Conservation (phyloP, 768 basidiomycete genomes). For the Nidula microcarpa region DNA sequence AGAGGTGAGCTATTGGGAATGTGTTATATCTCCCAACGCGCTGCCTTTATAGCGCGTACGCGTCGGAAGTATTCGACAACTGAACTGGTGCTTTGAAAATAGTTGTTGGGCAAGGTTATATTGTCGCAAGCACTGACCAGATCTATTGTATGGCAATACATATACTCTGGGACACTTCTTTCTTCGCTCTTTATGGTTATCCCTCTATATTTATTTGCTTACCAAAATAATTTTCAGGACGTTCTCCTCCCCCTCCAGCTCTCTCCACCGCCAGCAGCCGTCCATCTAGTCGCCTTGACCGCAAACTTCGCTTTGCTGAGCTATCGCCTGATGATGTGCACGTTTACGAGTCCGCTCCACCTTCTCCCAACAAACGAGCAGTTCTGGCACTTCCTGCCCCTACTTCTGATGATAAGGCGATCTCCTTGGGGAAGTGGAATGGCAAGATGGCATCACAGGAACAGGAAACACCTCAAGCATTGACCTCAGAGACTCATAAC, state of each 20-base stretch:
- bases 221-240: conserved; percentile 6
- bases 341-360: conserved; percentile 79
- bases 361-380: conserved; percentile 62
- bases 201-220: neutral
- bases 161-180: too few relatives aligned
- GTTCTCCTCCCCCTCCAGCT: conserved; percentile 40
- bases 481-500: neutral
- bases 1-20: neutral
- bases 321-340: conserved; percentile 71
- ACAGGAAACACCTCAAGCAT: neutral
- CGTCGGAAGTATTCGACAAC: too few relatives aligned
- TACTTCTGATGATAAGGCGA: conserved; percentile 25
- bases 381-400: conserved; percentile 56
- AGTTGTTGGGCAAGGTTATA: too few relatives aligned
- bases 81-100: too few relatives aligned
- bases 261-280: conserved; percentile 47
- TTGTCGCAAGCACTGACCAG: too few relatives aligned
- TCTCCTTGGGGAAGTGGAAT: conserved; percentile 38
- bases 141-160: too few relatives aligned
- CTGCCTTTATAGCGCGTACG: too few relatives aligned
- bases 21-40: neutral
- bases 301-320: conserved; percentile 74
- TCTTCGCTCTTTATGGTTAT: too few relatives aligned
- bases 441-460: conserved; percentile 14
- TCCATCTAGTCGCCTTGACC: conserved; percentile 54